Evolutionary conservation across 2,329 filamentous ascomycete genomes (phyloP).

Genomic region (Cordyceps cicadae): DNA sequence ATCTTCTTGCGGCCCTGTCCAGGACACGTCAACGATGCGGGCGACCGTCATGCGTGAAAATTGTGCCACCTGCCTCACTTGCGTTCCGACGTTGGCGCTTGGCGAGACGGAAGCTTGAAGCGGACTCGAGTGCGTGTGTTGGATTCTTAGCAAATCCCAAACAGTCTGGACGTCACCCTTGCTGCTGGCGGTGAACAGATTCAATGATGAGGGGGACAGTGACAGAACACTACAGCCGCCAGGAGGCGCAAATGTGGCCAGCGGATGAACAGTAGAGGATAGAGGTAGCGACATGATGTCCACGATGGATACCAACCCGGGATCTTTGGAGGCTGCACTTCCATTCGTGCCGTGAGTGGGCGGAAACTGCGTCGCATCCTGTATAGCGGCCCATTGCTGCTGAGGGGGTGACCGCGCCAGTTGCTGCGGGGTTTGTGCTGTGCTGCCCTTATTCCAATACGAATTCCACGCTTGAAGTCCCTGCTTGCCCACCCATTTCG

Average conservation of each 20-base stretch:
- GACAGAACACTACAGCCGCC: constrained; percentile 75
- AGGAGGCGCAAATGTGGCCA: constrained; percentile 62
- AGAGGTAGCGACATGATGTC: constrained; percentile 55
- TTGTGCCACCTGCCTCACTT: constrained; percentile 75
- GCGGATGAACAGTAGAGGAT: constrained; percentile 48
- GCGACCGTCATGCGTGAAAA: constrained; percentile 90
- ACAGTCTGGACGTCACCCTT: constrained; percentile 79
- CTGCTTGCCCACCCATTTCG: constrained; percentile 69
- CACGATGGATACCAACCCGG: constrained; percentile 65
- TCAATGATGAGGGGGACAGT: constrained; percentile 65
- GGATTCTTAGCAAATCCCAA: constrained; percentile 67
- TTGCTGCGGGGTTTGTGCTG: constrained; percentile 34
- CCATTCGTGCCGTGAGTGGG: constrained; percentile 63
- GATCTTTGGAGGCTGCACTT: constrained; percentile 53
- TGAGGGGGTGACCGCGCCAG: constrained; percentile 37
- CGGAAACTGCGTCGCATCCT: constrained; percentile 53
- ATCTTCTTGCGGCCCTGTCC: constrained; percentile 75
- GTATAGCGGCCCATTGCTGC: constrained; percentile 37
- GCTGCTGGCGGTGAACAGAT: constrained; percentile 69
- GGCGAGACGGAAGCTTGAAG: constrained; percentile 42
- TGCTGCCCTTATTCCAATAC: constrained; percentile 60
- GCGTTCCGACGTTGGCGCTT: constrained; percentile 39
- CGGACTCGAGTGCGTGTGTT: constrained; percentile 53
- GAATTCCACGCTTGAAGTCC: constrained; percentile 69
- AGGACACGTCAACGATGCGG: constrained; percentile 81